phyloP scores from a whole-genome alignment of 1,139 yeast species.

The Pneumocystis canis region DNA sequence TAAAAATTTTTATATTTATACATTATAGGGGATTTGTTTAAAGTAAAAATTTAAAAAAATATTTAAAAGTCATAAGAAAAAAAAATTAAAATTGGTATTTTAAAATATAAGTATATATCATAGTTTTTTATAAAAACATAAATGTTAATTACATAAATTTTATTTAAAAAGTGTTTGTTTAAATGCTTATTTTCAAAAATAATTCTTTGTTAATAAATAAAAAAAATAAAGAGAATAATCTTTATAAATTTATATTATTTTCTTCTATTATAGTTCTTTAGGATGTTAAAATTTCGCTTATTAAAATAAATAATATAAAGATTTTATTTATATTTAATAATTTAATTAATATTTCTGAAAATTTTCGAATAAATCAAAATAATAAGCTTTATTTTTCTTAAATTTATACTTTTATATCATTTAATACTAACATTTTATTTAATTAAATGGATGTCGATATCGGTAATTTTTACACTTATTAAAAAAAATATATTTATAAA shows the following conservation, averaged over 20 bases:
- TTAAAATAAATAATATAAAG: too few species aligned
- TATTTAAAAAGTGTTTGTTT: background rate
- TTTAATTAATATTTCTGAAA: too few species aligned
- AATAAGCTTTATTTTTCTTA: background rate
- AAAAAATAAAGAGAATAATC: background rate
- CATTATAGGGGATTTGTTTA: background rate
- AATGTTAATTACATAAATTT: background rate
- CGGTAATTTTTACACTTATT: background rate
- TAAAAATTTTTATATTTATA: background rate
- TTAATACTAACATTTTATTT: too few species aligned
- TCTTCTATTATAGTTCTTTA: background rate
- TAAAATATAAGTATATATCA: background rate
- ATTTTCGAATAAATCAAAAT: too few species aligned
- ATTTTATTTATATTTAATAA: too few species aligned
- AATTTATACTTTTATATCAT: background rate
- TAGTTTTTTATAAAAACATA: background rate
- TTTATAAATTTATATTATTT: background rate
- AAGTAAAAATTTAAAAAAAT: background rate
- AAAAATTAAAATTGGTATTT: background rate
- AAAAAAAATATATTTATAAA: background rate
- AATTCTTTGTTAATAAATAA: background rate
- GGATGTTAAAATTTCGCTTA: background rate
- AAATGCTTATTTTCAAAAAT: background rate
- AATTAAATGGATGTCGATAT: background rate
- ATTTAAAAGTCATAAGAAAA: background rate